A percentile compares a stretch with the other conserved stretches of the same genome.
These are phyloP conservation scores for Pichia scutulata DNA, from an alignment of 805 yeast genomes.

Conservation along the genomic window DNA sequence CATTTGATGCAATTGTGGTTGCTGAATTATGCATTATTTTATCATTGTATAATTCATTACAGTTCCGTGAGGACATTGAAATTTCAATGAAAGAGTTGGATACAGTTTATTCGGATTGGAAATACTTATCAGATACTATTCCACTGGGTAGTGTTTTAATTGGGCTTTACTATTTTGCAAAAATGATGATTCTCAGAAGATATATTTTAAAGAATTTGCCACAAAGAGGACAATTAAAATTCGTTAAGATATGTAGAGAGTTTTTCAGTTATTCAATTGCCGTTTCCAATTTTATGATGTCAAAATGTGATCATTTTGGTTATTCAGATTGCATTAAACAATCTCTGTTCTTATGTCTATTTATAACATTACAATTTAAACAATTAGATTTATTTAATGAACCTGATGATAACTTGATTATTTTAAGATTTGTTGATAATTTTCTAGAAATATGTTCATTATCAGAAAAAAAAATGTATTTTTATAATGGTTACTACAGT, in stretches of 20 bases:
- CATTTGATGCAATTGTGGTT: constrained; percentile 70
- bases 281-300: background rate
- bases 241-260: background rate
- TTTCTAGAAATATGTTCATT: background rate
- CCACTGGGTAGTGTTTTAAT: constrained; percentile 12
- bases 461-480: background rate
- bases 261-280: background rate
- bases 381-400: constrained; percentile 2
- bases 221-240: constrained; percentile 2
- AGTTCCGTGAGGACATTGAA: constrained; percentile 26
- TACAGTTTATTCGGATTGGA: constrained; percentile 20
- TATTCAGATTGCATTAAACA: constrained; percentile 5
- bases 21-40: constrained; percentile 57
- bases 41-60: constrained; percentile 53
- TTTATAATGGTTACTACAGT: constrained; percentile 1
- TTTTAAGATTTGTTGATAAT: background rate
- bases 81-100: constrained; percentile 19
- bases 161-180: constrained; percentile 16
- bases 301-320: background rate
- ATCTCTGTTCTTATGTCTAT: constrained; percentile 1
- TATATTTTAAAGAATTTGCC: constrained; percentile 11
- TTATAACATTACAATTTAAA: constrained; percentile 6
- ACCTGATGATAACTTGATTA: background rate
- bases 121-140: constrained; percentile 19
- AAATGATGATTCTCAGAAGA: constrained; percentile 21